phyloP scores from a whole-genome alignment of 768 basidiomycete genomes.

The Galerina sulciceps region DNA sequence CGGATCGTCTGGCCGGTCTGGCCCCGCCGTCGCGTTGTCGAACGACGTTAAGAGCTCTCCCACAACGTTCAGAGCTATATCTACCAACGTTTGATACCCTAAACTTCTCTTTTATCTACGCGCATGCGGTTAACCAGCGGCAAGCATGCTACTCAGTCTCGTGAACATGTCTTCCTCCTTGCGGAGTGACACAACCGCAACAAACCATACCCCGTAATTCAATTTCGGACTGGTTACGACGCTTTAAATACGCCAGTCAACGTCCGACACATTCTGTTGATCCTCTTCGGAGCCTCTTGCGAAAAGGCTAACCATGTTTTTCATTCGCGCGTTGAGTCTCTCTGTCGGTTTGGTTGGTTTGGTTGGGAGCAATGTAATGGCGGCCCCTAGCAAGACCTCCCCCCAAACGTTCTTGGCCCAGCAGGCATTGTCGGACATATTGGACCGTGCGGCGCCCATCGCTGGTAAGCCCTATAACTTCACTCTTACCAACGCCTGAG shows the following conservation, averaged over 20 bases:
- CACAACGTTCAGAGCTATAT: not conserved
- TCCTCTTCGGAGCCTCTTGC: not conserved
- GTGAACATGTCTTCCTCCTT: not conserved
- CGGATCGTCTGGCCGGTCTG: too few species aligned
- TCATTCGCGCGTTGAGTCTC: not conserved
- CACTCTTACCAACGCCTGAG: not conserved
- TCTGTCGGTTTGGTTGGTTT: not conserved
- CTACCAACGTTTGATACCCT: constrained; percentile 3
- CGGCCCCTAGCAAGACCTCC: not conserved
- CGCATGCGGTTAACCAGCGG: not conserved
- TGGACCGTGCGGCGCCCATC: constrained; percentile 27
- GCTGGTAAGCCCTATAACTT: constrained; percentile 16
- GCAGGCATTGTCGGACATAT: constrained; percentile 27
- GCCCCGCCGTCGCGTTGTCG: not conserved
- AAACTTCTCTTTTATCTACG: not conserved
- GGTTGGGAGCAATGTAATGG: not conserved
- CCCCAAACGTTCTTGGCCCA: constrained; percentile 19
- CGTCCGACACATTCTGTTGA: not conserved
- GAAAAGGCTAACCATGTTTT: not conserved
- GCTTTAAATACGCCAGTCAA: not conserved
- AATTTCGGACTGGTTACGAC: not conserved
- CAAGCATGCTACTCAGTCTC: not conserved
- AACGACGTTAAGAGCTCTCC: not conserved
- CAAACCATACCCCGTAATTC: too few species aligned
- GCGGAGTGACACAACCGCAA: constrained; percentile 1